Conservation (phyloP, 768 basidiomycete genomes). For the Tylopilus intermedius region DNA sequence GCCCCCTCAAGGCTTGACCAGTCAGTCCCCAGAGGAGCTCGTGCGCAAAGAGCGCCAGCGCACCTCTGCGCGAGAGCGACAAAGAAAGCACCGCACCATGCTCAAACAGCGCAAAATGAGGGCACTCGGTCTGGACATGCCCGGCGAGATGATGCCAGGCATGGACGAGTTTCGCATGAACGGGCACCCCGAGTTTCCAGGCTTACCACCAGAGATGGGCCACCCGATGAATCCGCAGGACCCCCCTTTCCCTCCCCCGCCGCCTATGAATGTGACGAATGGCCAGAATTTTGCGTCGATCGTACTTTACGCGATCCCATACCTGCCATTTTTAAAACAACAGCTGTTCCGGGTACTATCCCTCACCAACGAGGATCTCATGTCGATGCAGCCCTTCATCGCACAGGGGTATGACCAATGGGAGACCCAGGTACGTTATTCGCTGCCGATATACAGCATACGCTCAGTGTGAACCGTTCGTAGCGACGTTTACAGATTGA, state of each 20-base stretch:
- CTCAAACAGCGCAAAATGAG: conserved; percentile 79
- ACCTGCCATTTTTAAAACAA: conserved; percentile 50
- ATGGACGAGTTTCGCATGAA: conserved; percentile 65
- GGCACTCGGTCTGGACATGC: conserved; percentile 79
- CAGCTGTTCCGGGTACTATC: conserved; percentile 67
- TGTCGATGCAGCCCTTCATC: conserved; percentile 71
- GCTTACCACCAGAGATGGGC: conserved; percentile 34
- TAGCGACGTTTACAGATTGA: conserved; percentile 46
- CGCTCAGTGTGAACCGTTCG: neutral
- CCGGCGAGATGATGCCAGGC: conserved; percentile 60
- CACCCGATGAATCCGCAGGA: conserved; percentile 42
- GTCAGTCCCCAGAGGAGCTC: conserved; percentile 55
- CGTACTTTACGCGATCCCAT: conserved; percentile 70
- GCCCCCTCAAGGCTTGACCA: conserved; percentile 21
- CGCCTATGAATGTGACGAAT: conserved; percentile 33
- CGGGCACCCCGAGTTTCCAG: conserved; percentile 37
- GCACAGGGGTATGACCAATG: conserved; percentile 85
- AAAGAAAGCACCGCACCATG: conserved; percentile 73
- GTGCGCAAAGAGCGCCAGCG: conserved; percentile 67
- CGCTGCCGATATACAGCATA: neutral
- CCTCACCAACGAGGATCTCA: conserved; percentile 77
- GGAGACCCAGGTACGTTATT: conserved; percentile 63
- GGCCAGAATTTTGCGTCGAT: conserved; percentile 81
- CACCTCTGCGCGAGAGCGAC: conserved; percentile 72
- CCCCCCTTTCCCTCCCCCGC: conserved; percentile 56